Evolutionary conservation across 768 basidiomycete species (phyloP).

Genomic region (Polyporus arcularius): DNA sequence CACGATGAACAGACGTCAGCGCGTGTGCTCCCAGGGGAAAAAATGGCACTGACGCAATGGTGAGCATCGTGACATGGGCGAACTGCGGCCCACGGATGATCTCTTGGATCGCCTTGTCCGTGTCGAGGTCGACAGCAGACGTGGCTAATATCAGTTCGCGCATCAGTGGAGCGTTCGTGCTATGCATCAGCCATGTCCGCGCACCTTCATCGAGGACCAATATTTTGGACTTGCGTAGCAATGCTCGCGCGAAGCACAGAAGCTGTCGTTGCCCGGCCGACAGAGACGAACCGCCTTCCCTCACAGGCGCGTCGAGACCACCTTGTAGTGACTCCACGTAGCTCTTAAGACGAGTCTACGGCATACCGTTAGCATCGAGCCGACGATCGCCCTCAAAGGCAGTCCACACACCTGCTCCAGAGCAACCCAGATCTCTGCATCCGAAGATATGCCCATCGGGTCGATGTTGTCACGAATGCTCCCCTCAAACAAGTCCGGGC

Average conservation of each 20-base stretch:
- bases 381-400: not conserved
- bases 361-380: not conserved
- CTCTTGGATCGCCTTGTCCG: conserved; percentile 85
- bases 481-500: conserved; percentile 46
- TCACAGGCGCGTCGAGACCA: conserved; percentile 70
- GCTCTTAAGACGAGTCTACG: conserved; percentile 64
- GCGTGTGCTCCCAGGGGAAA: not conserved
- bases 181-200: conserved; percentile 1
- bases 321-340: conserved; percentile 67
- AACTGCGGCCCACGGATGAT: conserved; percentile 84
- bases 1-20: not conserved
- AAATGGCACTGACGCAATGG: conserved; percentile 67
- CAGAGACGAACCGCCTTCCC: conserved; percentile 80
- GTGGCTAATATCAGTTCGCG: conserved; percentile 52
- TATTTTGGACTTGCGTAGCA: conserved; percentile 83
- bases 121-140: conserved; percentile 88
- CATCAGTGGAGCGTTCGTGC: not conserved
- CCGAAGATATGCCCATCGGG: conserved; percentile 71
- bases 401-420: conserved; percentile 58
- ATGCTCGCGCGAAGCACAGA: conserved; percentile 84
- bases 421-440: conserved; percentile 86
- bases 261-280: conserved; percentile 87
- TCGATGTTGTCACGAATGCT: conserved; percentile 88
- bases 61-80: conserved; percentile 76
- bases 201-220: conserved; percentile 91